Conservation (phyloP, 805 yeast genomes). For the Ogataea parapolymorpha region DNA sequence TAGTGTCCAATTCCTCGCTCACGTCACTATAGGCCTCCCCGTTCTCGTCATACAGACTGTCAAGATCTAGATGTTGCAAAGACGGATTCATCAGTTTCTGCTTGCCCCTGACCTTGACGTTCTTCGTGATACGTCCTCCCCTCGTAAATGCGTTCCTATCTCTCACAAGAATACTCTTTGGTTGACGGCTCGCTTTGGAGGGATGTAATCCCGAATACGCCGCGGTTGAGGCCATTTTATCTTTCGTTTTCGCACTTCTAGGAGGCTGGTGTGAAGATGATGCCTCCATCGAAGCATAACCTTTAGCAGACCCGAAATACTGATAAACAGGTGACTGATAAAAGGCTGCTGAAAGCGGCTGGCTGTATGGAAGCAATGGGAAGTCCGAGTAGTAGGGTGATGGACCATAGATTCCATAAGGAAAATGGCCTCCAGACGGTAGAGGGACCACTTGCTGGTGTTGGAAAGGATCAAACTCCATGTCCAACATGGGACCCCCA, state of each 20-base stretch:
- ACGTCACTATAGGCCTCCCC: slow-evolving; percentile 19
- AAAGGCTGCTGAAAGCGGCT: slow-evolving; percentile 15
- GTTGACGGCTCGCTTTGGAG: slow-evolving; percentile 8
- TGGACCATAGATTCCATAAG: slow-evolving; percentile 21
- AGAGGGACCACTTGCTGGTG: slow-evolving; percentile 16
- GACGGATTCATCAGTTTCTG: slow-evolving; percentile 24
- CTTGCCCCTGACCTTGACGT: slow-evolving; percentile 21
- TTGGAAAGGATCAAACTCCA: slow-evolving; percentile 16
- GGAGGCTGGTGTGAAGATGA: slow-evolving; percentile 9
- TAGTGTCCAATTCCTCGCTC: slow-evolving; percentile 26
- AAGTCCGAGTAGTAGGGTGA: slow-evolving; percentile 21
- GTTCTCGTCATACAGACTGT: slow-evolving; percentile 20
- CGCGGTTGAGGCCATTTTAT: neutral
- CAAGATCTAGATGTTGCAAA: slow-evolving; percentile 24
- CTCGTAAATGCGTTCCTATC: slow-evolving; percentile 10
- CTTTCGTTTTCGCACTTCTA: neutral
- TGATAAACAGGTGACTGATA: slow-evolving; percentile 16
- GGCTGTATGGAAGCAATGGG: slow-evolving; percentile 13
- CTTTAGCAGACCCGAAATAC: slow-evolving; percentile 12
- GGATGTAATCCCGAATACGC: slow-evolving; percentile 1
- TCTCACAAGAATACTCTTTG: slow-evolving; percentile 16
- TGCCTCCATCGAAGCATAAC: slow-evolving; percentile 17
- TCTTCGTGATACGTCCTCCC: slow-evolving; percentile 17
- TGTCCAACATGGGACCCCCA: slow-evolving; percentile 16
- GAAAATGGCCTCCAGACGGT: slow-evolving; percentile 19